Percentiles rank a stretch among this genome's conserved stretches.
phyloP scores from a whole-genome alignment of 805 yeast species.

The Yarrowia osloensis region DNA sequence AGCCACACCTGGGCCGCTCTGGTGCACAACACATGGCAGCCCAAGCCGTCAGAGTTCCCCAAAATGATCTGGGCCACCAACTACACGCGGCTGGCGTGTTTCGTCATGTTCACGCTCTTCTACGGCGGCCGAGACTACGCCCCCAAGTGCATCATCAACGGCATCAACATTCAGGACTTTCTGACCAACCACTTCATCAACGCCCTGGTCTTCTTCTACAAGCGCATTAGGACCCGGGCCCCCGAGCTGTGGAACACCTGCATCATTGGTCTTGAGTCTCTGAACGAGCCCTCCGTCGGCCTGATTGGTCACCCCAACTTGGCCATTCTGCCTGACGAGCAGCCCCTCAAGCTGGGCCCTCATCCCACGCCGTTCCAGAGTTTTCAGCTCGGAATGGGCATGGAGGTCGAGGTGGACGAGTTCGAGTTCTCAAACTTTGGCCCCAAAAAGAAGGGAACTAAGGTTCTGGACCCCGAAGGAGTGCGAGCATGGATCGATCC shows the following conservation, averaged over 20 bases:
- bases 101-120: conserved; percentile 82
- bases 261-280: conserved; percentile 73
- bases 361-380: conserved; percentile 81
- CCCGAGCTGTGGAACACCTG: conserved; percentile 43
- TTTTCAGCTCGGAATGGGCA: conserved; percentile 77
- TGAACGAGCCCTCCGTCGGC: conserved; percentile 86
- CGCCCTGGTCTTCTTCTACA: conserved; percentile 55
- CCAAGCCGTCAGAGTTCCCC: conserved; percentile 52
- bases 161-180: conserved; percentile 73
- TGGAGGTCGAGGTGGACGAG: conserved; percentile 63
- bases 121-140: conserved; percentile 77
- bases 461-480: conserved; percentile 66
- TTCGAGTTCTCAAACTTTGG: conserved; percentile 76
- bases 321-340: conserved; percentile 52
- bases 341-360: conserved; percentile 72
- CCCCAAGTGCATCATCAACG: conserved; percentile 73
- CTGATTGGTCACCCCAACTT: conserved; percentile 64
- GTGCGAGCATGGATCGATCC: conserved; percentile 62
- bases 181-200: conserved; percentile 63
- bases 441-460: conserved; percentile 63
- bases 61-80: conserved; percentile 95
- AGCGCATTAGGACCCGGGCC: conserved; percentile 49
- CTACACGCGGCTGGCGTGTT: conserved; percentile 70
- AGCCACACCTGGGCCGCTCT: conserved; percentile 75
- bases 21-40: conserved; percentile 57